These are phyloP conservation scores for Citropsis articulata DNA, from an alignment of 345 rosid genomes.

Conservation along the genomic window DNA sequence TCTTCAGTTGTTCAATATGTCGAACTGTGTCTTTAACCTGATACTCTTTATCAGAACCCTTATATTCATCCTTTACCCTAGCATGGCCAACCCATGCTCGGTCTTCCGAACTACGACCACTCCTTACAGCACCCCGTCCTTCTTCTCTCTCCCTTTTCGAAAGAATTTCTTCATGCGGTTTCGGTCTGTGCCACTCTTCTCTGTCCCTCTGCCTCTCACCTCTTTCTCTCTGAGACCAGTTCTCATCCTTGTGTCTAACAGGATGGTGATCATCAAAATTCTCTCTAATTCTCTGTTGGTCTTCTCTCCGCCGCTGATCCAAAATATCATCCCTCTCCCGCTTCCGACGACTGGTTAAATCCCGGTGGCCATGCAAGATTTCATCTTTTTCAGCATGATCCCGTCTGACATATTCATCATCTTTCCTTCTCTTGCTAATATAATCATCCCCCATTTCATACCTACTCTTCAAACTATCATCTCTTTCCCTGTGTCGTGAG, in stretches of 20 bases:
- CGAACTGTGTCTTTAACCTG: slow-evolving; percentile 57
- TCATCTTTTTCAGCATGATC: slow-evolving; percentile 66
- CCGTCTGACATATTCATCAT: slow-evolving; percentile 62
- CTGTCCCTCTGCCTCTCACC: slow-evolving; percentile 68
- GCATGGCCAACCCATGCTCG: slow-evolving; percentile 51
- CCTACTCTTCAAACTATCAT: slow-evolving; percentile 52
- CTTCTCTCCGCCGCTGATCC: slow-evolving; percentile 78
- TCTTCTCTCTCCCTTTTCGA: slow-evolving; percentile 71
- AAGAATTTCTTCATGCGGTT: slow-evolving; percentile 59
- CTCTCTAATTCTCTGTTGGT: slow-evolving; percentile 73
- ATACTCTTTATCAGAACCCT: slow-evolving; percentile 64
- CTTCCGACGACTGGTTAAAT: slow-evolving; percentile 55
- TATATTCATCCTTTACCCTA: slow-evolving; percentile 62
- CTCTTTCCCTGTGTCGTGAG: slow-evolving; percentile 56
- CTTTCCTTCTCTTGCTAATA: slow-evolving; percentile 72
- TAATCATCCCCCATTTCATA: slow-evolving; percentile 60
- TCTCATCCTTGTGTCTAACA: slow-evolving; percentile 76
- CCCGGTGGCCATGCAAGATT: slow-evolving; percentile 55
- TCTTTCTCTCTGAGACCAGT: slow-evolving; percentile 66
- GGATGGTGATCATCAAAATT: slow-evolving; percentile 62
- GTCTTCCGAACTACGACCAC: slow-evolving; percentile 72
- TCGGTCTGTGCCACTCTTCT: slow-evolving; percentile 56
- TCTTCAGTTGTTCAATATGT: slow-evolving; percentile 62
- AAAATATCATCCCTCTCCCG: slow-evolving; percentile 73
- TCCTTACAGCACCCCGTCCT: slow-evolving; percentile 48